Evolutionary conservation across 352 stramenopile species (phyloP).

Genomic region (Aphanomyces astaci): DNA sequence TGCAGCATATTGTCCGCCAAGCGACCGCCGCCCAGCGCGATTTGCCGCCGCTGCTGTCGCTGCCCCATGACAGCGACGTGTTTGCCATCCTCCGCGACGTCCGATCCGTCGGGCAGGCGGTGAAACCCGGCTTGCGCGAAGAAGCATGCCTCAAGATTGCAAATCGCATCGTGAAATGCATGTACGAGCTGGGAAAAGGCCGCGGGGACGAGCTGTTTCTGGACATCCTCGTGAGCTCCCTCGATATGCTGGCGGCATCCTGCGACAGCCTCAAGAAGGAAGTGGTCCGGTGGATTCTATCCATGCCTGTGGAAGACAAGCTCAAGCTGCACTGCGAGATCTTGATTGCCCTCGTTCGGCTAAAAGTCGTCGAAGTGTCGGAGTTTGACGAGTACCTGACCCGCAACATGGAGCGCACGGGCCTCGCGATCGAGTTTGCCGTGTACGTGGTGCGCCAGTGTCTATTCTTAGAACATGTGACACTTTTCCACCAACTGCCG

Average conservation of each 20-base stretch:
- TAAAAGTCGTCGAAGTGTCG: slow-evolving; percentile 87
- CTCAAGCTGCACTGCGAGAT: slow-evolving; percentile 94
- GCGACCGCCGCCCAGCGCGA: slow-evolving; percentile 61
- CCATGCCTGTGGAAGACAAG: slow-evolving; percentile 90
- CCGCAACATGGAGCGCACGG: slow-evolving; percentile 92
- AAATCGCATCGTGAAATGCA: slow-evolving; percentile 95
- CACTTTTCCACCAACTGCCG: slow-evolving; percentile 81
- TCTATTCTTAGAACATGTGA: slow-evolving; percentile 90
- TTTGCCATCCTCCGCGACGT: slow-evolving; percentile 77
- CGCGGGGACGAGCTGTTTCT: slow-evolving; percentile 89
- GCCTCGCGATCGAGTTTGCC: slow-evolving; percentile 94
- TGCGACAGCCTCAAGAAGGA: slow-evolving; percentile 92
- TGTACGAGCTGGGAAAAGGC: slow-evolving; percentile 88
- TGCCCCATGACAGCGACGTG: slow-evolving; percentile 73
- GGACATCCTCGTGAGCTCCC: slow-evolving; percentile 91
- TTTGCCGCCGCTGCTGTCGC: slow-evolving; percentile 56
- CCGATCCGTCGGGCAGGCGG: slow-evolving; percentile 53
- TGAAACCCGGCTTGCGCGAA: slow-evolving; percentile 72
- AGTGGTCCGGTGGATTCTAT: slow-evolving; percentile 90
- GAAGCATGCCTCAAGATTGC: slow-evolving; percentile 94
- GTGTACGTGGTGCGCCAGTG: slow-evolving; percentile 91
- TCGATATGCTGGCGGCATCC: slow-evolving; percentile 89
- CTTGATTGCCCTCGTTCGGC: slow-evolving; percentile 91
- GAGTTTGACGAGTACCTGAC: slow-evolving; percentile 95
- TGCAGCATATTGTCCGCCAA: slow-evolving; percentile 79